Base-by-base conservation (phyloP, 2,329 filamentous ascomycete species). In the Orbilia quercus region DNA sequence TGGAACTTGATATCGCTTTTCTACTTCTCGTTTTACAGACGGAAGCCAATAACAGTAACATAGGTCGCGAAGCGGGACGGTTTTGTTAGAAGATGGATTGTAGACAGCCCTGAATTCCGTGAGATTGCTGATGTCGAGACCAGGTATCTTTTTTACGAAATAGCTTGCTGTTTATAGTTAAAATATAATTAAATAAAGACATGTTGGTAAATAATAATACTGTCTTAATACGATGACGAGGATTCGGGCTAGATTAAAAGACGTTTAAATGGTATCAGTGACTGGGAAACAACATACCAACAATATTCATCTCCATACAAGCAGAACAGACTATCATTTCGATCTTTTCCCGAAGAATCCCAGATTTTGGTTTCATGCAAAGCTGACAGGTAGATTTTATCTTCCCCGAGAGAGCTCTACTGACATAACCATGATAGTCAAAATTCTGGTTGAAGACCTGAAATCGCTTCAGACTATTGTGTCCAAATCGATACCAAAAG, bases 401-500 rank as follows among this genome's bases (percentile, higher is more conserved):
- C 16, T 36, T 14, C 2, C 66, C 66, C 6, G 44, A 45, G 0
- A 53, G 38, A 0, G 22, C 66, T 4, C 36, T 45, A 44, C 53
- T 12, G 14, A 72, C 58, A 22, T 72, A 72, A 7, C 34, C 34
- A 28, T 64, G 51, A 11, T 72, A 72, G 28, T 72, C 25, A 54
- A 44, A 72, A 1, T 11, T 53, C 22, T 9, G 12, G 6, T 44
- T 45, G 42, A 72, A 72, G 12, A 45, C 44, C 18, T 53, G 65
- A 31, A 70, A 70, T 23, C 28, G 54, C n/a, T 22, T 28, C 11
- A 59, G 23, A 12, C 31, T 44, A 25, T 18, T 48, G 25, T 47
- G 53, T 0, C 66, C 66, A n/a, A 45, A 72, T 11, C 16, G 34
- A n/a, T 51, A 72, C 66, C 66, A 72, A 22, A 72, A 59, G 14